Percentiles rank a stretch among this genome's conserved stretches.
These are phyloP conservation scores for Suhomyces vadensis DNA, from an alignment of 805 yeast species.

Conservation along the genomic window DNA sequence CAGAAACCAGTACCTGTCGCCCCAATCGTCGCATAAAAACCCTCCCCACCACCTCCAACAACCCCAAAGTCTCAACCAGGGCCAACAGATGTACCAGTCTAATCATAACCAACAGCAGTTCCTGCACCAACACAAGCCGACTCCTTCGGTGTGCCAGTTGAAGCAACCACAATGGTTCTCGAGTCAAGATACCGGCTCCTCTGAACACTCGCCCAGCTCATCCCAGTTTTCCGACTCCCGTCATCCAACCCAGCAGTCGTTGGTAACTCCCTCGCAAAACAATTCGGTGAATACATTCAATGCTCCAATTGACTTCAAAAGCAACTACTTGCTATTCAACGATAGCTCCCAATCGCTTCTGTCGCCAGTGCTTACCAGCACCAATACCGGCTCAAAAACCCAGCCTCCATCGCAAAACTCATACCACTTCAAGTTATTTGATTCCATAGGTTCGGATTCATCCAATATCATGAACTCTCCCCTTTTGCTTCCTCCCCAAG, in stretches of 20 bases:
- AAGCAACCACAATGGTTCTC: conserved; percentile 5
- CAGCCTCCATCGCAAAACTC: conserved; percentile 11
- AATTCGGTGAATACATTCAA: background rate
- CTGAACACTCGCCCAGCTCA: conserved; percentile 1
- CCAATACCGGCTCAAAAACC: background rate
- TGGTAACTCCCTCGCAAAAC: background rate
- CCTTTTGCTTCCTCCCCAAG: conserved; percentile 20
- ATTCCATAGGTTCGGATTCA: conserved; percentile 13
- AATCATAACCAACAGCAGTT: background rate
- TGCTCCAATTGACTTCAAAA: conserved; percentile 16
- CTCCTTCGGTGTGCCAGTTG: conserved; percentile 3
- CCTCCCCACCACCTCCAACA: background rate
- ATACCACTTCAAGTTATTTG: conserved; percentile 20
- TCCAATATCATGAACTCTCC: conserved; percentile 19
- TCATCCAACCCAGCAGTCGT: background rate
- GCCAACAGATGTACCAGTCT: background rate
- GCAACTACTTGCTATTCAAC: conserved; percentile 18
- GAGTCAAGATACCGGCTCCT: background rate
- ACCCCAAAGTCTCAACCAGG: no score
- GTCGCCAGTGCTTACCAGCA: conserved; percentile 11
- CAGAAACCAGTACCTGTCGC: conserved; percentile 7
- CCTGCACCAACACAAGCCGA: conserved; percentile 1
- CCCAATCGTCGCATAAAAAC: background rate
- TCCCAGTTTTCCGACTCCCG: conserved; percentile 4
- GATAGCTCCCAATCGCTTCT: conserved; percentile 20